phyloP scores from a whole-genome alignment of 768 basidiomycete genomes.

The Panaeolus papilionaceus region DNA sequence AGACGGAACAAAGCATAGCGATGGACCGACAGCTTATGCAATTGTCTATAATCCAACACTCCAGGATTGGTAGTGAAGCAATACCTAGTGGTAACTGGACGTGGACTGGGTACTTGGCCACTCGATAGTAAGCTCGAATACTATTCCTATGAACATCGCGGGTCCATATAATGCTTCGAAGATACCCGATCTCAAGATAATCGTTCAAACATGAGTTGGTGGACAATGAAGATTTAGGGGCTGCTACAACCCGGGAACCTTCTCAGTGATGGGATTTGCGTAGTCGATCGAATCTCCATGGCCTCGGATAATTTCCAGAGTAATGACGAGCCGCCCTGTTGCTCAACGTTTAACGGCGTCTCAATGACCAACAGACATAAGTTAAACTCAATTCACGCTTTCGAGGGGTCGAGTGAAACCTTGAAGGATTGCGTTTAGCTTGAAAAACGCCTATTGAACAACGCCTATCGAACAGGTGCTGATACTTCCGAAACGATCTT shows the following conservation, averaged over 20 bases:
- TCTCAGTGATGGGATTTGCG: neutral
- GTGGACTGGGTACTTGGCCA: neutral
- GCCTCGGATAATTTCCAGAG: neutral
- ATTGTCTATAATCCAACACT: neutral
- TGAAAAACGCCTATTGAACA: too few relatives aligned
- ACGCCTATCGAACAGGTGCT: too few relatives aligned
- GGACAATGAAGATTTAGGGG: neutral
- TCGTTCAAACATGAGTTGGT: neutral
- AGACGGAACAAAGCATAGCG: neutral
- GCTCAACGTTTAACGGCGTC: too few relatives aligned
- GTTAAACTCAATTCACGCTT: too few relatives aligned
- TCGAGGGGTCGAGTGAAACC: too few relatives aligned
- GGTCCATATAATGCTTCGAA: neutral
- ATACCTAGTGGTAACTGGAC: neutral
- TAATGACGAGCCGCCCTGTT: neutral
- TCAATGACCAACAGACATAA: too few relatives aligned
- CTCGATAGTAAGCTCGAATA: neutral
- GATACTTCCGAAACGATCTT: too few relatives aligned
- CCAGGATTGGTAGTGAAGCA: neutral
- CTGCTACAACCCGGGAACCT: neutral
- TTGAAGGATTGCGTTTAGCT: too few relatives aligned
- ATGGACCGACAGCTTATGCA: neutral
- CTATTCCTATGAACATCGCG: neutral
- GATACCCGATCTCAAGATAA: neutral
- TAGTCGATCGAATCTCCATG: constrained; percentile 12